A percentile compares a stretch with the other conserved stretches of the same genome.
Conservation (phyloP, 2,329 filamentous ascomycete species). For the Trichoderma sp. region DNA sequence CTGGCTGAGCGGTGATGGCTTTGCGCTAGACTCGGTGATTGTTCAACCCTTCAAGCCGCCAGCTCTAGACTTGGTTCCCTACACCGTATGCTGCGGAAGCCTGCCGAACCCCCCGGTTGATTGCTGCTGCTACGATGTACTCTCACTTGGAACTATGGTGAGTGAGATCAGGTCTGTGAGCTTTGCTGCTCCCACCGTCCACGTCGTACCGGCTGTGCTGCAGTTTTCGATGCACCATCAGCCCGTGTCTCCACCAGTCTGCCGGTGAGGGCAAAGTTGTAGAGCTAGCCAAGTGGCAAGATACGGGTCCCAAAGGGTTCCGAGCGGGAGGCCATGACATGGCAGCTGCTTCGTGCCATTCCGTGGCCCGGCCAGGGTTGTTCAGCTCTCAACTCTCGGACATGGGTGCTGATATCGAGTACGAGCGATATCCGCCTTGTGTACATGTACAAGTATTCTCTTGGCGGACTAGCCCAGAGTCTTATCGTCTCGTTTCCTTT, state of each 20-base stretch:
- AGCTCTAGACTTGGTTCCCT: not conserved
- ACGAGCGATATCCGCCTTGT: not conserved
- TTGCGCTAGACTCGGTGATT: not conserved
- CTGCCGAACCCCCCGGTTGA: not conserved
- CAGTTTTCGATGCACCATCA: conserved; percentile 3
- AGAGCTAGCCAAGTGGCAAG: not conserved
- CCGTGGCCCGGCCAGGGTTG: not conserved
- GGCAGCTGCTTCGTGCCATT: not conserved
- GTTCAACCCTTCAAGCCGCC: not conserved
- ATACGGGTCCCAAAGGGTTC: not conserved
- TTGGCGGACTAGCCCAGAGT: not conserved
- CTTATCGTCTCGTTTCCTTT: not conserved
- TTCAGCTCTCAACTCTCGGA: not conserved
- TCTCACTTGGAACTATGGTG: not conserved
- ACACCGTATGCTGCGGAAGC: not conserved
- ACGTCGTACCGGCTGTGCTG: conserved; percentile 1
- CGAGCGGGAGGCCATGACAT: not conserved
- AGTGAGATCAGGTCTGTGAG: not conserved
- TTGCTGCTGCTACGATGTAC: not conserved
- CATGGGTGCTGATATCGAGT: not conserved
- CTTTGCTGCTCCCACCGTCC: not conserved
- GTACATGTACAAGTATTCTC: not conserved
- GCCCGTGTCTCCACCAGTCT: conserved; percentile 4
- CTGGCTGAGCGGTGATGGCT: not conserved
- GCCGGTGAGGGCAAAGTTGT: not conserved